Evolutionary conservation across 1,284 basidiomycete genomes (phyloP), one percentile per base, ranked within the genome.

Genomic region (Trichosporon faecale): DNA sequence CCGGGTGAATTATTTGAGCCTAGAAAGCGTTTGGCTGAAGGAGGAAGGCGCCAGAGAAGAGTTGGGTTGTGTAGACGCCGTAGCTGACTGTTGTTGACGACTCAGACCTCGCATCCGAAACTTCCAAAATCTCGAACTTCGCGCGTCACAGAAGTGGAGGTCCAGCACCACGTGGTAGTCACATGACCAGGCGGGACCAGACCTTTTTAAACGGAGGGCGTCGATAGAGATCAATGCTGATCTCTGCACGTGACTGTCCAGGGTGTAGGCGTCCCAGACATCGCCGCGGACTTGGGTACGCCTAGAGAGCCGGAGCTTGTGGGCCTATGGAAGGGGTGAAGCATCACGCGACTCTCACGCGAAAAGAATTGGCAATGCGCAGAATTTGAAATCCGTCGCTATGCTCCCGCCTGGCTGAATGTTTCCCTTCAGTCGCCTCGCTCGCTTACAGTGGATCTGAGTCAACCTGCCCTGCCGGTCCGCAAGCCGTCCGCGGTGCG

Each of bases 101-200:
- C 27, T 61, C 27, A 18, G 29, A 61, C 3, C 57, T 31, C 57
- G 57, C 29, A 31, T 31, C 57, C 18, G 57, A 61, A 31, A 61
- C 57, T 61, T 31, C 57, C 57, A 61, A 61, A 61, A 61, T 61
- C 57, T 61, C 57, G 57, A 61, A 2, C 57, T 18, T 21, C 23
- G 29, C 27, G 55, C 55, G 29, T 61, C 57, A 61, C 57, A 29
- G 14, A 61, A 33, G 57, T 61, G 57, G 57, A 61, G 57, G 57
- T 61, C 6, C 16, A 3, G 7, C 11, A 0, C 16, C 27, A 31
- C 27, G 57, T 61, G 57, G 27, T 3, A 16, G 25, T 60, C 49
- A 52, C 49, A 25, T 52, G 49, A 52, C 21, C 21, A 7, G 44
- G 44, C 4, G 44, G 7, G 40, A 44, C 18, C 40, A 44, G 40